A percentile compares a stretch with the other conserved stretches of the same genome.
These are phyloP conservation scores for Backusella psychrophila DNA, from an alignment of 192 early-diverging fungal species.

Conservation along the genomic window DNA sequence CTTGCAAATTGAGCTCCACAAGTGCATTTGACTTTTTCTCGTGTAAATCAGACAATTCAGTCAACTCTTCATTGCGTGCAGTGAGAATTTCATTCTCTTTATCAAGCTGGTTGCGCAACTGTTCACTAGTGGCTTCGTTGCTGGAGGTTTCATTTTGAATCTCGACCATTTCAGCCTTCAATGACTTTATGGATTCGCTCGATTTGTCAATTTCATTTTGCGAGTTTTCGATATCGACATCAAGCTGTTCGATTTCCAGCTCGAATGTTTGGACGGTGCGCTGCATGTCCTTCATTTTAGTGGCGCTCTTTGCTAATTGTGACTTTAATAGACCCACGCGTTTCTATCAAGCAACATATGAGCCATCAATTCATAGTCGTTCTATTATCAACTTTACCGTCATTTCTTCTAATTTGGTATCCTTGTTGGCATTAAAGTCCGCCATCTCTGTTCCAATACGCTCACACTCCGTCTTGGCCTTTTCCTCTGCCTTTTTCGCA, in stretches of 20 bases:
- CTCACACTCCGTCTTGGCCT: constrained; percentile 50
- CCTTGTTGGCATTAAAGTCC: constrained; percentile 86
- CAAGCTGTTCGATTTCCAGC: constrained; percentile 63
- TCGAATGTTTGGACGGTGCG: constrained; percentile 62
- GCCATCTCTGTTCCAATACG: constrained; percentile 85
- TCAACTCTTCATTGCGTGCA: constrained; percentile 78
- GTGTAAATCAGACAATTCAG: constrained; percentile 62
- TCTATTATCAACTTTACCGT: constrained; percentile 37
- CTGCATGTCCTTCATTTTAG: constrained; percentile 60
- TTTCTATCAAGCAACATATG: constrained; percentile 36
- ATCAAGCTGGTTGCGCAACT: constrained; percentile 4
- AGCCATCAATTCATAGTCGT: too few relatives aligned
- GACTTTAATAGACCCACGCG: constrained; percentile 65
- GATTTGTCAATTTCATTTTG: constrained; percentile 48
- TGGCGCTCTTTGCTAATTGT: constrained; percentile 53
- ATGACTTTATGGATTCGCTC: constrained; percentile 44
- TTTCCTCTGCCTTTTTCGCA: constrained; percentile 45
- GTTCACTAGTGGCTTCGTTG: background rate
- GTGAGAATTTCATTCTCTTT: constrained; percentile 62
- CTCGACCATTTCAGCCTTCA: constrained; percentile 38
- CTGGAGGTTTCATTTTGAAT: constrained; percentile 18
- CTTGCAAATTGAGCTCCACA: constrained; percentile 70
- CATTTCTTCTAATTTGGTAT: constrained; percentile 84
- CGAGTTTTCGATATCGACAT: constrained; percentile 40
- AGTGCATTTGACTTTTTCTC: constrained; percentile 65